These are phyloP conservation scores for Oxyria digyna DNA, from an alignment of 148 eudicot genomes.

Conservation along the genomic window DNA sequence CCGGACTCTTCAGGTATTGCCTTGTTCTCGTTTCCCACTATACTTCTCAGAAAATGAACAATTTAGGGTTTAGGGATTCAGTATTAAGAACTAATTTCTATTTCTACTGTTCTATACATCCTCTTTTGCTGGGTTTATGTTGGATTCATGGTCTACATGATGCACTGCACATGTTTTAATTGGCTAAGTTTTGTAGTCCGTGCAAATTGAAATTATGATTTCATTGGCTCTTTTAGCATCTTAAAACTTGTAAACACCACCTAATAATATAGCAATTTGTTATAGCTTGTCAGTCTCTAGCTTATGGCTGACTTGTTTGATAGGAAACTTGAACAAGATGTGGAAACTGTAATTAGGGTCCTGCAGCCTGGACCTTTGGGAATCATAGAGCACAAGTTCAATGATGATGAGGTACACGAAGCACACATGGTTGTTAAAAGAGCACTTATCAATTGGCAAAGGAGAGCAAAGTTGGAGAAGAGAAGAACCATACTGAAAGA, in stretches of 20 bases:
- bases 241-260: neutral
- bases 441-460: conserved; percentile 73
- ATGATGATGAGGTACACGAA: conserved; percentile 56
- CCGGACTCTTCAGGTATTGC: conserved; percentile 53
- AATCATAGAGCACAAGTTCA: conserved; percentile 76
- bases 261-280: neutral
- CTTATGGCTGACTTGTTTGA: conserved; percentile 6
- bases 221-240: neutral
- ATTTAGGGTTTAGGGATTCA: neutral
- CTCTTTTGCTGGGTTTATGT: neutral
- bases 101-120: neutral
- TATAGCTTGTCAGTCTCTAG: neutral
- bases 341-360: conserved; percentile 84
- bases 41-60: neutral
- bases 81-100: neutral
- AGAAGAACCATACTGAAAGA: conserved; percentile 39
- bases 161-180: neutral
- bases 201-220: neutral
- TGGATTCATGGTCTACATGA: neutral
- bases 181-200: neutral
- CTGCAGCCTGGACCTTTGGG: conserved; percentile 94
- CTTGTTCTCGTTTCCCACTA: neutral
- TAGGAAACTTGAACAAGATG: conserved; percentile 84
- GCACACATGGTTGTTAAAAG: conserved; percentile 48
- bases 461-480: conserved; percentile 44